Evolutionary conservation across 306 rosid species (phyloP).

Genomic region (Cyclanthera cordifolia): DNA sequence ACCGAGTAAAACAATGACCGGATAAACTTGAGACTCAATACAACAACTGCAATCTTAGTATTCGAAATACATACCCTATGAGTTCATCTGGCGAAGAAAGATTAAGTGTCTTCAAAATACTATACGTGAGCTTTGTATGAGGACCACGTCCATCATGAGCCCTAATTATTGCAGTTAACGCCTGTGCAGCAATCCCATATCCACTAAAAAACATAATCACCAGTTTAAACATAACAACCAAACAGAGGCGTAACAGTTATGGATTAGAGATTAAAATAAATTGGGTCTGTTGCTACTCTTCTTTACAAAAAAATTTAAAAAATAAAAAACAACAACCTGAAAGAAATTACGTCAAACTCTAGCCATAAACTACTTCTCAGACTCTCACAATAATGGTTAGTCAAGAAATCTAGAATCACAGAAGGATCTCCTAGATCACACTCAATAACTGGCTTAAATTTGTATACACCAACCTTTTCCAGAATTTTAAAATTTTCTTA

Average conservation of each 20-base stretch:
- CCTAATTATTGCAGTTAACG: slow-evolving; percentile 65
- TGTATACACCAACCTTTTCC: not conserved
- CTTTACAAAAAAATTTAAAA: not conserved
- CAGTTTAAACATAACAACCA: slow-evolving; percentile 5
- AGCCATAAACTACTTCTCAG: not conserved
- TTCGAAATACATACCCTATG: slow-evolving; percentile 52
- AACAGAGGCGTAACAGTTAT: not conserved
- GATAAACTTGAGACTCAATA: slow-evolving; percentile 7
- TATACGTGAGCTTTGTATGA: slow-evolving; percentile 44
- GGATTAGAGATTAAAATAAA: not conserved
- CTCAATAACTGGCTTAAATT: not conserved
- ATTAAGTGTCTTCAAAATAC: slow-evolving; percentile 42
- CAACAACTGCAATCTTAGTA: slow-evolving; percentile 9
- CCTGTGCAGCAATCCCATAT: slow-evolving; percentile 88
- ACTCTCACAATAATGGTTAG: not conserved
- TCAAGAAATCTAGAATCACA: not conserved
- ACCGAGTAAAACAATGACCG: not conserved
- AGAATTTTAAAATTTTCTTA: not conserved
- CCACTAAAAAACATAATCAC: slow-evolving; percentile 42
- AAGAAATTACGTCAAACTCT: not conserved
- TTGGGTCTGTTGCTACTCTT: not conserved
- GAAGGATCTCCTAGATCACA: not conserved
- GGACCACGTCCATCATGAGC: slow-evolving; percentile 90
- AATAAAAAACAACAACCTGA: not conserved
- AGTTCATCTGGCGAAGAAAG: slow-evolving; percentile 83